phyloP scores from a whole-genome alignment of 2,329 filamentous ascomycete genomes.

The Fusarium ramigenum region DNA sequence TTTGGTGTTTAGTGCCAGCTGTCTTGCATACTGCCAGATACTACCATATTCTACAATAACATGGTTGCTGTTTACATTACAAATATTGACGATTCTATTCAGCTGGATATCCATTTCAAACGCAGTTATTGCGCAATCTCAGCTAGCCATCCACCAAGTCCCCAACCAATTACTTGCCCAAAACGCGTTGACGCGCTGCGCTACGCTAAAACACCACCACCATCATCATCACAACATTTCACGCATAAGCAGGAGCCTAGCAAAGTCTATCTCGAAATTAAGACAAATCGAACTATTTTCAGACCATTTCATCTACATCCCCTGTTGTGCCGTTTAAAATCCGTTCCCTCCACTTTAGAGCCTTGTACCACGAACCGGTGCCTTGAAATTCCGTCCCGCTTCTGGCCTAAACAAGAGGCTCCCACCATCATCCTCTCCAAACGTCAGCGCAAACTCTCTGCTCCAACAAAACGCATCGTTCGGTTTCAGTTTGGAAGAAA shows the following conservation, averaged over 20 bases:
- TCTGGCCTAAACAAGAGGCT: conserved; percentile 15
- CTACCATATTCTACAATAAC: background rate
- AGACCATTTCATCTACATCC: background rate
- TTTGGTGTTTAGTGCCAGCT: conserved; percentile 14
- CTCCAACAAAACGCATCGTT: conserved; percentile 1
- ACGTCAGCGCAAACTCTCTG: conserved; percentile 34
- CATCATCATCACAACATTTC: conserved; percentile 33
- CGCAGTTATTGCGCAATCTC: background rate
- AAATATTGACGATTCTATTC: background rate
- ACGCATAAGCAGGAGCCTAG: conserved; percentile 14
- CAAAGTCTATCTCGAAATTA: conserved; percentile 14
- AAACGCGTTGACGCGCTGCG: conserved; percentile 30
- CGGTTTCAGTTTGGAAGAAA: background rate
- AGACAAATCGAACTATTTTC: background rate
- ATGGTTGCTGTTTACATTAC: background rate
- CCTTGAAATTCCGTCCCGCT: conserved; percentile 46
- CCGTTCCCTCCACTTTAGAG: background rate
- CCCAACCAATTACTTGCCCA: conserved; percentile 16
- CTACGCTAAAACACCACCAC: conserved; percentile 28
- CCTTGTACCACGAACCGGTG: conserved; percentile 28
- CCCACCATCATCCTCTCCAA: conserved; percentile 29
- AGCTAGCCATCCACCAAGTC: conserved; percentile 15
- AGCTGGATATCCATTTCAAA: background rate
- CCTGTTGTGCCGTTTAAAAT: conserved; percentile 5
- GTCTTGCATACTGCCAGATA: background rate